Base-by-base conservation (phyloP, 2,329 filamentous ascomycete species). In the Cladophialophora bantiana region DNA sequence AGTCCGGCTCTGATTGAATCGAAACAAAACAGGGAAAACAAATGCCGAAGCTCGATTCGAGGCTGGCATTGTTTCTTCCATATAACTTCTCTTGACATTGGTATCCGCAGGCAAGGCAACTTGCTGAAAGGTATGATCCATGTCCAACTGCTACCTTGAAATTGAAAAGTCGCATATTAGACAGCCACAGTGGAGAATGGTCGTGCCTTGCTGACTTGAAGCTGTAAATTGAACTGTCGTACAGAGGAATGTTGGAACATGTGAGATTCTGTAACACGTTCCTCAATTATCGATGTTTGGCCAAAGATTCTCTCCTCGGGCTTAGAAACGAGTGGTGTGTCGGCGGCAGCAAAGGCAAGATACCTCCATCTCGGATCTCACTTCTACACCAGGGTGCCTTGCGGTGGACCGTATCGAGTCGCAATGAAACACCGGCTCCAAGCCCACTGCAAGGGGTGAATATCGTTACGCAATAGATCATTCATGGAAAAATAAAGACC, bases 1-100 rank as follows among this genome's bases (percentile, higher is more conserved):
- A 55, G 52, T 35, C 31, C 52, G 31, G 52, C 52, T 55, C 52
- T 34, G 34, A n/a, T 18, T 35, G 26, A 26, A 53, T 52, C 18
- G 34, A 61, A 61, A 61, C 6, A 7, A 32, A 38, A 13, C 18
- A 20, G 31, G 40, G 38, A 26, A 50, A 20, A 50, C 18, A 26
- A 50, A 3, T 26, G 9, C 26, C 45, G 9, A 26, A 50, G 20
- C 45, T 45, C n/a, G 42, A 50, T 50, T 7, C 45, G 45, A 50
- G 45, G 45, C 10, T 50, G 45, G 45, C 45, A 50, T 26, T 50
- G 7, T 50, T 7, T 26, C 20, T 50, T 50, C 45, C 45, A 50
- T 50, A 50, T 50, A 50, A 26, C 18, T 26, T 50, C 18, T 20
- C 10, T 45, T 18, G n/a, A 18, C n/a, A 12, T 45, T 15, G 42